These are phyloP conservation scores for Phytopythium oedochilum DNA, from an alignment of 352 stramenopile species.

Conservation along the genomic window DNA sequence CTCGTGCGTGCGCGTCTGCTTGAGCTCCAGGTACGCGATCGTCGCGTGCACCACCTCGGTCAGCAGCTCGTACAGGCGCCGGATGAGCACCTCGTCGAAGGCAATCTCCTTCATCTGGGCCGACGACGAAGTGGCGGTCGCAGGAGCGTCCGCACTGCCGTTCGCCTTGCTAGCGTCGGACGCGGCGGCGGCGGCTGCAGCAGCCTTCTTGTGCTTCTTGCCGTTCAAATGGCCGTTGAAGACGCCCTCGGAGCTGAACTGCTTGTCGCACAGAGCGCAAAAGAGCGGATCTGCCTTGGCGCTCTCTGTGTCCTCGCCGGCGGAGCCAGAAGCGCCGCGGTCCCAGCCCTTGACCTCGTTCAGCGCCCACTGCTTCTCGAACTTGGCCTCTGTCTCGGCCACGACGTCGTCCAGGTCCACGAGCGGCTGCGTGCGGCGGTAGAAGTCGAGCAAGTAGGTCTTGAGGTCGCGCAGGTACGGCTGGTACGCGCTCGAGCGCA, in stretches of 20 bases:
- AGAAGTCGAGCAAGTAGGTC: conserved; percentile 82
- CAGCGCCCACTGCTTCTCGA: conserved; percentile 79
- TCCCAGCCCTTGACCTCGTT: conserved; percentile 58
- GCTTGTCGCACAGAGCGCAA: conserved; percentile 62
- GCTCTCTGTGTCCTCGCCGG: background rate
- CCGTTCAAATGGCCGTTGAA: conserved; percentile 69
- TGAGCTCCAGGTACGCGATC: conserved; percentile 82
- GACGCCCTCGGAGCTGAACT: conserved; percentile 69
- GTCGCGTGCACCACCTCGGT: conserved; percentile 82
- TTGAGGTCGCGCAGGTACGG: conserved; percentile 73
- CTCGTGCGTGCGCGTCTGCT: conserved; percentile 85
- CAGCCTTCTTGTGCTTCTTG: conserved; percentile 79
- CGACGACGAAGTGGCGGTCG: conserved; percentile 7
- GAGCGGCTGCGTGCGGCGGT: conserved; percentile 84
- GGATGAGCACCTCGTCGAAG: conserved; percentile 70
- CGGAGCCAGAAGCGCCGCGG: background rate
- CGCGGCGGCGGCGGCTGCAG: conserved; percentile 15
- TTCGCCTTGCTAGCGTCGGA: conserved; percentile 1
- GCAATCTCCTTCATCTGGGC: conserved; percentile 45
- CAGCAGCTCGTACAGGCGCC: conserved; percentile 67
- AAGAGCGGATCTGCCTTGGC: conserved; percentile 25
- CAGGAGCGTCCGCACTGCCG: conserved; percentile 6
- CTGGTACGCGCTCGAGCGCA: conserved; percentile 46
- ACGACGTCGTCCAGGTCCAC: conserved; percentile 85
- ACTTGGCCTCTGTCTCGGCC: conserved; percentile 72